These are phyloP conservation scores for Trypanosoma vivax DNA, from an alignment of 208 protist genomes.

Conservation along the genomic window DNA sequence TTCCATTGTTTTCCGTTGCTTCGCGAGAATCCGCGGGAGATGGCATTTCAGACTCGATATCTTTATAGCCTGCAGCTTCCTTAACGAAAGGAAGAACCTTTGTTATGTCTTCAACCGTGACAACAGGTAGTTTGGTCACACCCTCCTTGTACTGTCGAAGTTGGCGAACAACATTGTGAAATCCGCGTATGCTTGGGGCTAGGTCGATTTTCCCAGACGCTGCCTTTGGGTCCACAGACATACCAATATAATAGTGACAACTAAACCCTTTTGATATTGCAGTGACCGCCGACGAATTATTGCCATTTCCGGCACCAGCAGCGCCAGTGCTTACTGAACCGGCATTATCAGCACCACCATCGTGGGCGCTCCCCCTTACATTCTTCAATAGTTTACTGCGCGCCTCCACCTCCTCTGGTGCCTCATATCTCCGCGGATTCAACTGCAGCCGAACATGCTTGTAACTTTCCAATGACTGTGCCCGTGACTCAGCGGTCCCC, in stretches of 20 bases:
- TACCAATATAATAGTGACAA: conserved; percentile 78
- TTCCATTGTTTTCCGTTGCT: not conserved
- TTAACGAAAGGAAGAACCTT: conserved; percentile 74
- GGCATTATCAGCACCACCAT: not conserved
- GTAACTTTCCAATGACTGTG: conserved; percentile 70
- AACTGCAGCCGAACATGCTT: conserved; percentile 67
- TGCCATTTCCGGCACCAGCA: not conserved
- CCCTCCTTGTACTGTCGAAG: conserved; percentile 69
- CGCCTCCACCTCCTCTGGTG: conserved; percentile 59
- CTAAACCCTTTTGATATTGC: conserved; percentile 15
- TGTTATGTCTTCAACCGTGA: conserved; percentile 53
- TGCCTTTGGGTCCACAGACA: conserved; percentile 60
- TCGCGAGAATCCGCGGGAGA: no score
- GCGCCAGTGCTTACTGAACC: not conserved
- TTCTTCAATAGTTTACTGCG: conserved; percentile 31
- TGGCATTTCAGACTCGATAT: conserved; percentile 16
- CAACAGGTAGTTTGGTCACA: conserved; percentile 61
- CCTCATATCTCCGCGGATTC: conserved; percentile 73
- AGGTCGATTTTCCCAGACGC: conserved; percentile 55
- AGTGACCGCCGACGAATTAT: not conserved
- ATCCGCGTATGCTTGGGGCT: conserved; percentile 53
- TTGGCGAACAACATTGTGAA: conserved; percentile 57
- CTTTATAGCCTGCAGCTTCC: conserved; percentile 48
- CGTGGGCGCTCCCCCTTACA: not conserved
- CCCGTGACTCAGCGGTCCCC: conserved; percentile 60